Base-by-base conservation (phyloP, 495 filamentous ascomycete species). In the Alectoria sarmentosa region DNA sequence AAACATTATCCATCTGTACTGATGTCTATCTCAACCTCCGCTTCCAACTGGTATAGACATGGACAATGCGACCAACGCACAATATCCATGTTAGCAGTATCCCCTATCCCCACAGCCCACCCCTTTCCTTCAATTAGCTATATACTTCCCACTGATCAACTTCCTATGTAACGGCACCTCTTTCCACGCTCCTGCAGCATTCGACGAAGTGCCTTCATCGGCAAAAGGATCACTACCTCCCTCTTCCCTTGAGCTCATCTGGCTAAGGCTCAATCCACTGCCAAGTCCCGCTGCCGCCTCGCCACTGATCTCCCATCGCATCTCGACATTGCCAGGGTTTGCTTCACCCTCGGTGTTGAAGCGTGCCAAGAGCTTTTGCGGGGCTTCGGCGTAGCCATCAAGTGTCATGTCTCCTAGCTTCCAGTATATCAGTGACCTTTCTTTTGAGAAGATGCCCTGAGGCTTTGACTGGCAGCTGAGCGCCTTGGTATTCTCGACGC, bases 391-490 rank as follows among this genome's bases (percentile, higher is more conserved):
- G 60, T 80, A 81, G 28, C 80, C 77, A 42, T 87, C 83, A 19
- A 98, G 73, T 0, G 79, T 82, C 17, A 93, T 73, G 69, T 98
- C 95, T 30, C 90, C 90, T 17, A 98, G 78, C 60, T 87, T 88
- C 94, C 94, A 99, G 72, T 86, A 90, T 19, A 96, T 86, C 7
- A 92, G 74, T n/a, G 88, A 88, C 61, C 89, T 88, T 61, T 98
- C 93, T 71, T 91, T 90, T 13, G 90, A 82, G 78, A 97, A 96
- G 1, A 83, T 87, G 14, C 90, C 90, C 11, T 81, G 77, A 0
- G 90, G 90, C 69, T 90, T 92, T 19, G 84, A 88, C 71, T 89
- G 88, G 67, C 86, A 90, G 48, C 55, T 67, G 37, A 61, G 41
- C 21, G 81, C 80, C 15, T 78, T 78, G 3, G 75, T 72, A 67